Base-by-base conservation (phyloP, 176 grass and related monocot species). In the Olyra latifolia region DNA sequence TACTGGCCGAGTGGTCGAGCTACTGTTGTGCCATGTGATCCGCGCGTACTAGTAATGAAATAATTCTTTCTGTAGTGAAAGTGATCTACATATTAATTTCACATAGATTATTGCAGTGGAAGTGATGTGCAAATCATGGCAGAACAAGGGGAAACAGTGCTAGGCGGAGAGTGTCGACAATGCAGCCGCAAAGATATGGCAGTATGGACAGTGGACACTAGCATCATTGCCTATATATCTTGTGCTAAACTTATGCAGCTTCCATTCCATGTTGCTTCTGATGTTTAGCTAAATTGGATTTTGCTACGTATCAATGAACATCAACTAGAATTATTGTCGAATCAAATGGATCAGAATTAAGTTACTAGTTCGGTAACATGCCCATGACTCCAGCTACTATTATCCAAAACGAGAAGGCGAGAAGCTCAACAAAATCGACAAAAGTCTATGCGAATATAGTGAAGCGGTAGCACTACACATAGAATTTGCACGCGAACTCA, bases 401-500 rank as follows among this genome's bases (percentile, higher is more conserved):
- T 3, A 9, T 28, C 57, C 28, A 52, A 20, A 28, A 35, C 0
- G 62, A 62, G 46, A 60, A 27, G 10, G 23, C 0, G 62, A 62
- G 60, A 60, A 27, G 10, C 7, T 15, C 16, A 38, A 64, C 43
- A 3, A 42, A 11, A 30, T 13, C 8, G 17, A n/a, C 19, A 19
- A 53, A n/a, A 53, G 2, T 19, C 17, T 53, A 53, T 7, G n/a
- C 20, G 20, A 22, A 17, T 22, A 23, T 56, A 72, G 12, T 35
- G 12, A 32, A 4, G 23, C 10, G 7, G 17, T 0, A 29, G 27
- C 38, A 28, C 22, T 24, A 40, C 46, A 19, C 58, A 19, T 23
- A n/a, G 32, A 35, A 54, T 4, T 47, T 45, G 48, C 23, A 52
- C 29, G 9, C 10, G 46, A 57, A 75, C 91, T 92, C 75, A 98